phyloP scores from a whole-genome alignment of 192 early-diverging fungal species.

The Backusella tuberculispora region DNA sequence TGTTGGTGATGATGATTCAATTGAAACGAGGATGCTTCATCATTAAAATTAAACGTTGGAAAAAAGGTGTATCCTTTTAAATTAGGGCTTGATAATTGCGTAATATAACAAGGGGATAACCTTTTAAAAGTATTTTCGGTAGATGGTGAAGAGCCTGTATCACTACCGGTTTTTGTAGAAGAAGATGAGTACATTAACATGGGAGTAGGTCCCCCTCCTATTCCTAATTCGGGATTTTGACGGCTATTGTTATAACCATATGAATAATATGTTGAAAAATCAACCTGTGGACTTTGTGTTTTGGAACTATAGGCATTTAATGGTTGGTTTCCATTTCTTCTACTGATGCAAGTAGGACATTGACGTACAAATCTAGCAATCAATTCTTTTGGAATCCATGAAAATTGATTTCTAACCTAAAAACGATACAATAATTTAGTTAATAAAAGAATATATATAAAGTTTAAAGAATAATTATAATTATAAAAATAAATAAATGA shows the following conservation, averaged over 20 bases:
- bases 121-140: conserved; percentile 15
- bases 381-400: conserved; percentile 39
- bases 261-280: not conserved
- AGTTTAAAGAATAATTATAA: not conserved
- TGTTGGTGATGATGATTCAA: not conserved
- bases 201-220: not conserved
- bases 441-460: not conserved
- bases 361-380: conserved; percentile 36
- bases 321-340: conserved; percentile 25
- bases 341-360: conserved; percentile 35
- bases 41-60: too few relatives aligned
- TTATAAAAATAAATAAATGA: not conserved
- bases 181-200: conserved; percentile 1
- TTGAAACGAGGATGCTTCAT: too few relatives aligned
- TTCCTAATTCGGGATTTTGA: not conserved
- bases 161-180: conserved; percentile 5
- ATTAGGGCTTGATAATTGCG: too few relatives aligned
- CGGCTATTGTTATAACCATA: not conserved
- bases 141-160: not conserved
- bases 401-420: conserved; percentile 31
- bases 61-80: too few relatives aligned
- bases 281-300: conserved; percentile 6
- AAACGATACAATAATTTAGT: not conserved
- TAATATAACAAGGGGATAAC: not conserved
- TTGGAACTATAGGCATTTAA: conserved; percentile 10